Evolutionary conservation across 75 land plant species (phyloP).

Genomic region (Sequoiadendron giganteum): DNA sequence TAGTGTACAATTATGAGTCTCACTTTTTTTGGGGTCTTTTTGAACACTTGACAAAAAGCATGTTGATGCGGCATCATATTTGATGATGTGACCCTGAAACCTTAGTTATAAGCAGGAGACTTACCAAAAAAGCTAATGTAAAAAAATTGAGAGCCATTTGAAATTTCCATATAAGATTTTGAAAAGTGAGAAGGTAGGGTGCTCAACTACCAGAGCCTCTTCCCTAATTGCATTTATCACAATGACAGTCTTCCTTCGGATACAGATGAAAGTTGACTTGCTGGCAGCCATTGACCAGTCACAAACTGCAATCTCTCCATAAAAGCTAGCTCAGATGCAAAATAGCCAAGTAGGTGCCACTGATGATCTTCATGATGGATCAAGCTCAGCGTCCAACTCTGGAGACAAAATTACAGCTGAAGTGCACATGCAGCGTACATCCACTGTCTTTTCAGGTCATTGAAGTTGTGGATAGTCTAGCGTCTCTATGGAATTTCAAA

Average conservation of each 20-base stretch:
- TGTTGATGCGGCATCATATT: too few species aligned
- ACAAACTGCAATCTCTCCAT: conserved; percentile 40
- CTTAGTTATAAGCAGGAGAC: too few species aligned
- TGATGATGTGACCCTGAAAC: too few species aligned
- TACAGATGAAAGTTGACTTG: conserved; percentile 38
- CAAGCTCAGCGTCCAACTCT: background rate
- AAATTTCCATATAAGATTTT: too few species aligned
- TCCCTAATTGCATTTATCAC: conserved; percentile 33
- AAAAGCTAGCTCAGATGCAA: conserved; percentile 23
- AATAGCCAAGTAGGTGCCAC: conserved; percentile 12
- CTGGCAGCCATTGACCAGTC: conserved; percentile 35
- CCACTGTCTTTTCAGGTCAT: background rate
- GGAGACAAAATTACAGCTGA: background rate
- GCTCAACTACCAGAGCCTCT: too few species aligned
- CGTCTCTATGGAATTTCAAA: conserved; percentile 1
- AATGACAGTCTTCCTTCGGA: conserved; percentile 66
- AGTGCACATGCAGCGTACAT: background rate
- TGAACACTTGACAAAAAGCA: too few species aligned
- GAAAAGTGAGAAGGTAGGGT: too few species aligned
- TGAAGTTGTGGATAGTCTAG: too few species aligned
- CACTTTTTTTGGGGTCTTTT: too few species aligned
- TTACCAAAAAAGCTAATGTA: too few species aligned
- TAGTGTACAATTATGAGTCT: too few species aligned
- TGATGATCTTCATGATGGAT: background rate
- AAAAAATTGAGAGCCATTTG: too few species aligned